phyloP scores from a whole-genome alignment of 2,329 filamentous ascomycete species.

The Fusarium gaditjirri region DNA sequence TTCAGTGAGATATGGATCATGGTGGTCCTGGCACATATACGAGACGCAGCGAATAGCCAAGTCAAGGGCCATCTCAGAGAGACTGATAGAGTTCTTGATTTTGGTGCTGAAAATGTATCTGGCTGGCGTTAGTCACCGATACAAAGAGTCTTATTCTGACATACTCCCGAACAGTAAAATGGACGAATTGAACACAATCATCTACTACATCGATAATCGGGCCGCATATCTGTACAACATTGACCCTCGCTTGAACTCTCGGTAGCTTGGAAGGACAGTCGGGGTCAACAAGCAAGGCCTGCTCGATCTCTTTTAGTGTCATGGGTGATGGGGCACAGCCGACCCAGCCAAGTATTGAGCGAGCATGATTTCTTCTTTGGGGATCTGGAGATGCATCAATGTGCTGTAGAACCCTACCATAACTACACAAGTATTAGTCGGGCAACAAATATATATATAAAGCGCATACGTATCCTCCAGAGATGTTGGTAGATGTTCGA shows the following conservation, averaged over 20 bases:
- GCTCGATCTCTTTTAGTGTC: rapidly evolving
- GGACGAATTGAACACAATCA: rapidly evolving
- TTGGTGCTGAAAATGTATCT: rapidly evolving
- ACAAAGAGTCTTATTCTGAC: rapidly evolving
- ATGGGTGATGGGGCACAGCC: rapidly evolving
- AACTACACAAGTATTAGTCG: rapidly evolving
- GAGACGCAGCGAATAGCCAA: rapidly evolving
- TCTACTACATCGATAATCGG: rapidly evolving
- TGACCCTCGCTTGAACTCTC: rapidly evolving
- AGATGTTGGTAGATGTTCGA: background rate
- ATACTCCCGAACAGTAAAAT: background rate
- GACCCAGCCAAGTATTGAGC: background rate
- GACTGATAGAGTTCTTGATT: rapidly evolving
- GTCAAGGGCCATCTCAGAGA: rapidly evolving
- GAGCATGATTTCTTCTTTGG: rapidly evolving
- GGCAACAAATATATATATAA: rapidly evolving
- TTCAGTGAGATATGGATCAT: rapidly evolving
- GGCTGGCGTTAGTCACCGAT: rapidly evolving
- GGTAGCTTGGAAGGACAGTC: rapidly evolving
- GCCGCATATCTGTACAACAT: rapidly evolving
- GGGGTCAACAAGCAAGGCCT: rapidly evolving
- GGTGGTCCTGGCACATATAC: background rate
- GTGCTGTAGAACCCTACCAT: background rate
- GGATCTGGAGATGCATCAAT: background rate
- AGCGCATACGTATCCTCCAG: background rate